phyloP scores from a whole-genome alignment of 2,329 filamentous ascomycete genomes.

The Neofusicoccum sp. region DNA sequence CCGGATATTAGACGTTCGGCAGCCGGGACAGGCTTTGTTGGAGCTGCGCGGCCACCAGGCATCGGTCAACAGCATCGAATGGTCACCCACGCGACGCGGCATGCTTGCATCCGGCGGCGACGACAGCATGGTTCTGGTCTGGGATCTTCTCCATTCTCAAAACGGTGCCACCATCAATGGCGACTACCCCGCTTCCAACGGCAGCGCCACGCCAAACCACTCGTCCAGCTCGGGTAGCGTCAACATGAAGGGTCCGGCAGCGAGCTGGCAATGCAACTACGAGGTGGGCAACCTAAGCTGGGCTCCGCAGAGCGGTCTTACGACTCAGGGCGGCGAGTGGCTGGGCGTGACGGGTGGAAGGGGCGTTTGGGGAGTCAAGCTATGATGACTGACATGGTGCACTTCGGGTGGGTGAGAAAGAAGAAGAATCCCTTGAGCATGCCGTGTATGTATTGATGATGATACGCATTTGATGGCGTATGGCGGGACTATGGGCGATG shows the following conservation, averaged over 20 bases:
- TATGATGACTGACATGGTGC: conserved; percentile 28
- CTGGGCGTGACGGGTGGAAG: conserved; percentile 77
- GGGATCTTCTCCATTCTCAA: conserved; percentile 79
- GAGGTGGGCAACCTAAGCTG: conserved; percentile 83
- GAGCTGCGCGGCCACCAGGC: conserved; percentile 88
- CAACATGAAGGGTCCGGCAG: conserved; percentile 65
- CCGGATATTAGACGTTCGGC: conserved; percentile 91
- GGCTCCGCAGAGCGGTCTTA: conserved; percentile 70
- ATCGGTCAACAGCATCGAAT: conserved; percentile 89
- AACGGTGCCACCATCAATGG: conserved; percentile 51
- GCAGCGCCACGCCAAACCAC: conserved; percentile 25
- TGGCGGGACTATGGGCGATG: conserved; percentile 1
- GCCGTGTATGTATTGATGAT: conserved; percentile 15
- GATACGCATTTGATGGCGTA: conserved; percentile 20
- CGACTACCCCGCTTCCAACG: conserved; percentile 29
- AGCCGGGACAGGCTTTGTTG: conserved; percentile 90
- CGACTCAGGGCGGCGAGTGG: conserved; percentile 74
- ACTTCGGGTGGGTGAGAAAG: not conserved
- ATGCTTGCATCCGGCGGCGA: conserved; percentile 89
- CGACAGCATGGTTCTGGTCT: conserved; percentile 86
- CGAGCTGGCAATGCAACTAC: conserved; percentile 82
- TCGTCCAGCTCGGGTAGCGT: conserved; percentile 46
- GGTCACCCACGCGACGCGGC: conserved; percentile 84
- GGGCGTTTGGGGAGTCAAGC: conserved; percentile 74
- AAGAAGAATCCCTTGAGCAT: not conserved